A percentile compares a stretch with the other conserved stretches of the same genome.
phyloP scores from a whole-genome alignment of 495 filamentous ascomycete species.

The Penicillium ucsense region DNA sequence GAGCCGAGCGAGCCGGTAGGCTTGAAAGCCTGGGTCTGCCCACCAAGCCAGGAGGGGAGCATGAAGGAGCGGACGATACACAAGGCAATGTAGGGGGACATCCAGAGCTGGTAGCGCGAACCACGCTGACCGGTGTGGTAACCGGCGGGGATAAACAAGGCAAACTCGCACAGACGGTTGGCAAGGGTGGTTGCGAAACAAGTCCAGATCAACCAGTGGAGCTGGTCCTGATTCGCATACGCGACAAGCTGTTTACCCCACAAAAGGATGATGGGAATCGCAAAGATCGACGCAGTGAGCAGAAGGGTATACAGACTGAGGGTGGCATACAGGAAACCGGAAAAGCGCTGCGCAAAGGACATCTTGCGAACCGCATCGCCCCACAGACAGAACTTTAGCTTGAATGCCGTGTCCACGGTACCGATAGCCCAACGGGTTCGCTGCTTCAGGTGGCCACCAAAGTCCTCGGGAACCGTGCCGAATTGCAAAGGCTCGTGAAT shows the following conservation, averaged over 20 bases:
- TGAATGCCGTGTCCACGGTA: slow-evolving; percentile 34
- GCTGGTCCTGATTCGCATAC: slow-evolving; percentile 29
- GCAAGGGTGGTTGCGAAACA: slow-evolving; percentile 30
- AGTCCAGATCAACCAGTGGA: slow-evolving; percentile 40
- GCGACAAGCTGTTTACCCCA: slow-evolving; percentile 36
- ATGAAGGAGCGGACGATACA: slow-evolving; percentile 34
- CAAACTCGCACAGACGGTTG: slow-evolving; percentile 34
- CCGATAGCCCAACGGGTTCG: slow-evolving; percentile 41
- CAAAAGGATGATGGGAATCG: slow-evolving; percentile 37
- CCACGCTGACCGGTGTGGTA: slow-evolving; percentile 35
- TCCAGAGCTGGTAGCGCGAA: slow-evolving; percentile 34
- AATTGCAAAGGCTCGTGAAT: slow-evolving; percentile 43
- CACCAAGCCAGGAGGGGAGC: slow-evolving; percentile 33
- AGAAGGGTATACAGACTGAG: slow-evolving; percentile 33
- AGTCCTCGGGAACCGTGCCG: slow-evolving; percentile 41
- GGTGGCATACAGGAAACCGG: slow-evolving; percentile 37
- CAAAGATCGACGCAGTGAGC: slow-evolving; percentile 30
- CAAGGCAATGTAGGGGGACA: slow-evolving; percentile 36
- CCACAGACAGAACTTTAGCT: slow-evolving; percentile 37
- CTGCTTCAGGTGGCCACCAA: slow-evolving; percentile 41
- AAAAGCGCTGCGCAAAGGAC: slow-evolving; percentile 25
- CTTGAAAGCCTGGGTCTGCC: slow-evolving; percentile 28
- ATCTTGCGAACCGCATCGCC: slow-evolving; percentile 27
- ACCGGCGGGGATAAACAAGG: slow-evolving; percentile 33
- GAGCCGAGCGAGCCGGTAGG: slow-evolving; percentile 25